These are phyloP conservation scores for Themeda triandra DNA, from an alignment of 176 grass and related monocot species.

Conservation along the genomic window DNA sequence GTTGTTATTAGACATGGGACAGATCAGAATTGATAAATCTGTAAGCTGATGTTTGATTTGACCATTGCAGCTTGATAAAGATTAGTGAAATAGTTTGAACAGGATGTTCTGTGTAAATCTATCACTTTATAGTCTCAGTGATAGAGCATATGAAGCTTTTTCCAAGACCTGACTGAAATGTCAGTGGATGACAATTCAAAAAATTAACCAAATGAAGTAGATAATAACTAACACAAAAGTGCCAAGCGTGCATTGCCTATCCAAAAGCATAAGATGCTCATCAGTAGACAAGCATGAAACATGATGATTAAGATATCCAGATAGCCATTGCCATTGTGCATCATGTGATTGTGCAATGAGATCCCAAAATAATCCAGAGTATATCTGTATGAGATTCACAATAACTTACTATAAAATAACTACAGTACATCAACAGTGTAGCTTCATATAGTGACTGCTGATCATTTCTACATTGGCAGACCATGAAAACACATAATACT, in stretches of 20 bases:
- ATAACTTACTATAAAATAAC: not conserved
- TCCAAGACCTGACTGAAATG: constrained; percentile 2
- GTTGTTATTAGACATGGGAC: constrained; percentile 20
- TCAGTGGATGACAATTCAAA: not conserved
- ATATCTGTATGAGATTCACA: not conserved
- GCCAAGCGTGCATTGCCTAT: not conserved
- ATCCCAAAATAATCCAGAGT: not conserved
- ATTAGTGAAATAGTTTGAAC: constrained; percentile 7
- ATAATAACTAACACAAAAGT: not conserved
- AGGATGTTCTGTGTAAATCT: not conserved
- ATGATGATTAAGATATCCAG: not conserved
- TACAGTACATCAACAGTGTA: not conserved
- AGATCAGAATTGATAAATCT: constrained; percentile 16
- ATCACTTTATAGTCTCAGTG: not conserved
- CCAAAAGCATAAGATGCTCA: not conserved
- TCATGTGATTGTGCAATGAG: not conserved
- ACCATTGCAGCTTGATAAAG: not conserved
- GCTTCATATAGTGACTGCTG: not conserved
- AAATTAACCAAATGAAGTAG: not conserved
- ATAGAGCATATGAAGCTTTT: constrained; percentile 10
- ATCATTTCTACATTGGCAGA: constrained; percentile 4
- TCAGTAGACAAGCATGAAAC: not conserved
- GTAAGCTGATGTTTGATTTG: not conserved
- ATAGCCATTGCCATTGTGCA: not conserved
- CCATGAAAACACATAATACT: not conserved